Conservation (phyloP, 2,329 filamentous ascomycete species). For the Aspergillus carbonarius region DNA sequence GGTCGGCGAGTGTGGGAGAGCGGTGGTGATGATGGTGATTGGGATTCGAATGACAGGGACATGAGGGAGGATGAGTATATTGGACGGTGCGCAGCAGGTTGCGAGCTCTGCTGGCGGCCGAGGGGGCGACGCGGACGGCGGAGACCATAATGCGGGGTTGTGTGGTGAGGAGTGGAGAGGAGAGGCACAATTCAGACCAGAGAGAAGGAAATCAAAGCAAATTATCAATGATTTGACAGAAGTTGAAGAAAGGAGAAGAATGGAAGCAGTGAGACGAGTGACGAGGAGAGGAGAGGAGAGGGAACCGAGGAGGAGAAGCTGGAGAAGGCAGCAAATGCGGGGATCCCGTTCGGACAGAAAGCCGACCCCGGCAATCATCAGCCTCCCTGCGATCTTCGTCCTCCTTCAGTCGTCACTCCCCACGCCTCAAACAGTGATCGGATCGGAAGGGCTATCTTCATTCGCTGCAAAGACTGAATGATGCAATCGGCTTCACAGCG, state of each 20-base stretch:
- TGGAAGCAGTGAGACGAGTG: neutral
- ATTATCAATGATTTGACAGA: neutral
- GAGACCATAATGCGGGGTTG: conserved; percentile 33
- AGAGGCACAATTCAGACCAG: neutral
- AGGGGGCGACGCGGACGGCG: conserved; percentile 46
- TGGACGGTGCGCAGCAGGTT: conserved; percentile 82
- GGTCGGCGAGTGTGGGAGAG: conserved; percentile 49
- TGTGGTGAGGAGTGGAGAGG: neutral
- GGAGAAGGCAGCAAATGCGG: conserved; percentile 7
- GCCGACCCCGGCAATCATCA: neutral
- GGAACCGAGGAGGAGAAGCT: neutral
- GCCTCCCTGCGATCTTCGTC: neutral
- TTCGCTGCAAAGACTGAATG: neutral
- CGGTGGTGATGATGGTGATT: conserved; percentile 76
- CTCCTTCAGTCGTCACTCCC: neutral
- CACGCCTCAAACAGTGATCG: neutral
- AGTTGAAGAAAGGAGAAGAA: neutral
- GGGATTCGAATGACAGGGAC: conserved; percentile 91
- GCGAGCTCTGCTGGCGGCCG: conserved; percentile 49
- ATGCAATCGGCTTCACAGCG: neutral
- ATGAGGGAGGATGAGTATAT: conserved; percentile 80
- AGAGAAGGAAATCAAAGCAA: neutral
- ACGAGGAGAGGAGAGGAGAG: neutral
- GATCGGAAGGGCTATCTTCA: neutral
- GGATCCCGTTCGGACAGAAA: conserved; percentile 8